Base-by-base conservation (phyloP, 2,329 filamentous ascomycete genomes). In the Ophiostoma ulmi region DNA sequence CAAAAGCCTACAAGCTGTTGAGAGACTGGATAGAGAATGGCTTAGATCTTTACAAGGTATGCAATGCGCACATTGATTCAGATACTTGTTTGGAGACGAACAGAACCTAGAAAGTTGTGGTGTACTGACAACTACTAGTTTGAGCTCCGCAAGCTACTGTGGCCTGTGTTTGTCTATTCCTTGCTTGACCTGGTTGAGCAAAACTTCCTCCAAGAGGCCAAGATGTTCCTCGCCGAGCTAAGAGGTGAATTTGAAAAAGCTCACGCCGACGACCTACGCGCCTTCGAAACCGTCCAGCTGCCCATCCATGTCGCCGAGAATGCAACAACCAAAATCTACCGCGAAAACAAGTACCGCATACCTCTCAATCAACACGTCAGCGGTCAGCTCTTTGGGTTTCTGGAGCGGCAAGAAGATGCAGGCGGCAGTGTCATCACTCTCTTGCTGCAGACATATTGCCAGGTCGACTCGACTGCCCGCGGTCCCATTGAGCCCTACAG, bases 131-230 rank as follows among this genome's bases (percentile, higher is more conserved):
- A 69, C 2, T 38, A 79, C 48, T 73, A 94, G 88, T 93, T 94
- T 64, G 95, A 99, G 81, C 84, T 99, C 3, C 86, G 88, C 72
- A 93, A 96, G 75, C 83, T 98, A 4, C 82, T 97, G 20, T 99
- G 95, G 93, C 95, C 95, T 0, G 82, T 96, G 0, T 98, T 97
- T 77, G 91, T 98, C 68, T 97, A 99, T 80, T 95, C 92, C 0
- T 97, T 91, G 77, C 83, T 99, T 36, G 89, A 92, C 71, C 86
- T 98, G 70, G 86, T 96, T 38, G 84, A 84, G 44, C 87, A 92
- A 72, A 88, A 88, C 73, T 93, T 91, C 75, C 82, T 86, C 1
- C 86, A 87, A 55, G 92, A 97, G 72, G 88, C 90, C 17, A 89
- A 91, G 74, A 82, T 85, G 1, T 94, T 97, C 77, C 89, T 96